phyloP scores from a whole-genome alignment of 1,139 yeast genomes.

The Neolecta irregularis region DNA sequence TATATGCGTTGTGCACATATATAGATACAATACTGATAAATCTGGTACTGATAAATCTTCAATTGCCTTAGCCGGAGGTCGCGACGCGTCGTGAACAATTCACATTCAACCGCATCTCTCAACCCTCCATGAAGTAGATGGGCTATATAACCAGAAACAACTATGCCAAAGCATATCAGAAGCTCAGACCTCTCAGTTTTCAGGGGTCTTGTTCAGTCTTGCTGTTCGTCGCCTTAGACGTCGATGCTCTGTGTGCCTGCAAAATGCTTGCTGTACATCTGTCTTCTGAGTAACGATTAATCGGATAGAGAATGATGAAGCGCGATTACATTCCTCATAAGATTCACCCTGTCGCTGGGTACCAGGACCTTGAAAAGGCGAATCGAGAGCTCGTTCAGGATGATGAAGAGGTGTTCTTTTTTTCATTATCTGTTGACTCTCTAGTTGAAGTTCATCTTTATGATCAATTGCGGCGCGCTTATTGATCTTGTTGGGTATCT shows the following conservation, averaged over 20 bases:
- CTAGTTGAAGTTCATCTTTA: slow-evolving; percentile 50
- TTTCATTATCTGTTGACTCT: not conserved
- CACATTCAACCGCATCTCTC: too few relatives aligned
- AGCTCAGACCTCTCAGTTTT: slow-evolving; percentile 24
- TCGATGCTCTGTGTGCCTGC: slow-evolving; percentile 85
- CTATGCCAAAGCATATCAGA: slow-evolving; percentile 21
- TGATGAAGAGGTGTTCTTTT: slow-evolving; percentile 10
- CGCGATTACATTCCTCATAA: slow-evolving; percentile 78
- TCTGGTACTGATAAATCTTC: too few relatives aligned
- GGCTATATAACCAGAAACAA: slow-evolving; percentile 1
- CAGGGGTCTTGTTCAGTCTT: slow-evolving; percentile 79
- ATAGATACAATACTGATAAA: too few relatives aligned
- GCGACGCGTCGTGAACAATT: too few relatives aligned
- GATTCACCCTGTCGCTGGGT: slow-evolving; percentile 88
- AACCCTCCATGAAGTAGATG: not conserved
- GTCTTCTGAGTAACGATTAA: not conserved
- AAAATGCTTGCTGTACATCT: slow-evolving; percentile 40
- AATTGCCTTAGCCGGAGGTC: too few relatives aligned
- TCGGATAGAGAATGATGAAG: slow-evolving; percentile 36
- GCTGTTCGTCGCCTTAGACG: slow-evolving; percentile 72
- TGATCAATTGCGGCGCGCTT: slow-evolving; percentile 93
- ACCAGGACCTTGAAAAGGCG: slow-evolving; percentile 54
- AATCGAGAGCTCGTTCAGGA: slow-evolving; percentile 54
- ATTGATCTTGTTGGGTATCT: slow-evolving; percentile 70
- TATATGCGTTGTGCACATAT: too few relatives aligned